Percentiles rank a stretch among this genome's conserved stretches.
phyloP scores from a whole-genome alignment of 2,329 filamentous ascomycete species.

The Venturia effusa region DNA sequence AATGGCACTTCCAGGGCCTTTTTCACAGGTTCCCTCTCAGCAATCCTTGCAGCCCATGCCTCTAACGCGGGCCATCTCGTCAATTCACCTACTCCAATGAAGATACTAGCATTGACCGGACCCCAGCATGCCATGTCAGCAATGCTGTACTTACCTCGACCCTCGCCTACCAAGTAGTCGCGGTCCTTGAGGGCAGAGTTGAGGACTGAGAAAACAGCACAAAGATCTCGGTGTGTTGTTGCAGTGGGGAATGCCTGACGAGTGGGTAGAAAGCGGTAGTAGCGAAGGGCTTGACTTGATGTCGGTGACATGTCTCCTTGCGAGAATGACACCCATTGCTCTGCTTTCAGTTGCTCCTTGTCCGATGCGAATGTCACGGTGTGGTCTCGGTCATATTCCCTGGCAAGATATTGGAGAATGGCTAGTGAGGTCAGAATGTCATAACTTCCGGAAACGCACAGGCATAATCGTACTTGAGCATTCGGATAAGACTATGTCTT shows the following conservation, averaged over 20 bases:
- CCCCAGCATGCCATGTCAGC: conserved; percentile 32
- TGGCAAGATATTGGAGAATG: conserved; percentile 33
- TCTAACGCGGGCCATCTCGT: conserved; percentile 4
- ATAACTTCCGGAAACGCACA: neutral
- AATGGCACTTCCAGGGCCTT: conserved; percentile 5
- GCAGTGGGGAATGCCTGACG: conserved; percentile 14
- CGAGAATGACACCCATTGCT: conserved; percentile 55
- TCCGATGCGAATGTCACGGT: conserved; percentile 36
- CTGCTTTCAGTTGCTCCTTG: conserved; percentile 34
- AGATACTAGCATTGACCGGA: conserved; percentile 2
- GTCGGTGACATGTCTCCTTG: conserved; percentile 34
- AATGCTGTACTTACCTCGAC: conserved; percentile 42
- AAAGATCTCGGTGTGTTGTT: conserved; percentile 41
- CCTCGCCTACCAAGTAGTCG: conserved; percentile 43
- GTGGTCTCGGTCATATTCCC: conserved; percentile 36
- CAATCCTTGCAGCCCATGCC: conserved; percentile 5
- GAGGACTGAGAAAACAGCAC: conserved; percentile 42
- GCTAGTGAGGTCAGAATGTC: conserved; percentile 17
- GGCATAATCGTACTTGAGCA: conserved; percentile 37
- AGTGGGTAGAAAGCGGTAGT: conserved; percentile 13
- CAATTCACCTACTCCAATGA: conserved; percentile 1
- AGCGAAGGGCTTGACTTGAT: conserved; percentile 32
- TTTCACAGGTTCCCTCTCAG: conserved; percentile 1
- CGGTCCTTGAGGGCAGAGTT: conserved; percentile 43
- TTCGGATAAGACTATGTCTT: conserved; percentile 31